Evolutionary conservation across 768 basidiomycete genomes (phyloP), one percentile per base, ranked within the genome.

Genomic region (Auricularia heimuer): DNA sequence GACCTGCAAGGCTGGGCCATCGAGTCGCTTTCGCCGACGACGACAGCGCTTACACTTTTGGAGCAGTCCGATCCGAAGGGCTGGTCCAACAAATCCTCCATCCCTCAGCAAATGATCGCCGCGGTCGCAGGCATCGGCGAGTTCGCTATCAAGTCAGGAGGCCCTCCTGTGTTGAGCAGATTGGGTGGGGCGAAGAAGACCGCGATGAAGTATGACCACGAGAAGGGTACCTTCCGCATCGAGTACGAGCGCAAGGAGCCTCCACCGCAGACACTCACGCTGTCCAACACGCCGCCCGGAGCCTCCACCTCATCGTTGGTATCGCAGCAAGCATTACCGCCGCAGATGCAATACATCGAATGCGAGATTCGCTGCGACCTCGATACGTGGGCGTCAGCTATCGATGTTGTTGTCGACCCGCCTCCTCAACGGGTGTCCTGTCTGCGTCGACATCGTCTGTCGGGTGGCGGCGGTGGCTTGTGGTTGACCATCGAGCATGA

Each of bases 1-100:
- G 94, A 97, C 73, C 79, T 99, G n/a, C 94, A 94, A 77, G 97
- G 96, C 60, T 98, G 95, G 92, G 92, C 96, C 0, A 94, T 99
- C 69, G 96, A 98, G 75, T 84, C 90, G 0, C 79, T 99, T 8
- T 98, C 95, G 0, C 97, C 96, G 0, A 98, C 86, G 2, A 98
- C 97, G 1, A 97, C 95, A 0, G 84, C 91, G 11, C 85, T 99
- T 67, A 97, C 94, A 0, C 78, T 99, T 1, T 82, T 99, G 3
- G 96, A 98, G 71, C 97, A 98, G 75, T 94, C 92, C 11, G 96
- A 99, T 73, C 94, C 94, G 4, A 92, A 95, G 75, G 94, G 94
- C 58, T 98, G 96, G 95, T 87, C 92, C 4, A 94, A 92, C 76
- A 98, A 98, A 75, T 85, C 87, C 0, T 90, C 91, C 12, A 94